Evolutionary conservation across 345 rosid genomes (phyloP).

Genomic region (Salix suchowensis): DNA sequence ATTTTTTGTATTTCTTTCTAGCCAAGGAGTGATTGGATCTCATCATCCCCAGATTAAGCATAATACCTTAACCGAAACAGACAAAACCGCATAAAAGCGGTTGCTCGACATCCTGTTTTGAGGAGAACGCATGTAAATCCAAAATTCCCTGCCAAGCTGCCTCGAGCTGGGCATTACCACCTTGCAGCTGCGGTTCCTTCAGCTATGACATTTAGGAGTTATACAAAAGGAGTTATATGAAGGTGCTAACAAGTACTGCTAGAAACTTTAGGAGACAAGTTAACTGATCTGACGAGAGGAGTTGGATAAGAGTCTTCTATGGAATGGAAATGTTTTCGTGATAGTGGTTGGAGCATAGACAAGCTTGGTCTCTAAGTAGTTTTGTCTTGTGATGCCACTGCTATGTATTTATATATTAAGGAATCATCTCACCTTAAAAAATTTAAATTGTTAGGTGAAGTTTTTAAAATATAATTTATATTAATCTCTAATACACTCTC

Average conservation of each 20-base stretch:
- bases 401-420: not conserved
- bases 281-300: not conserved
- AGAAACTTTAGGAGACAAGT: not conserved
- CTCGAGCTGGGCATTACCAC: not conserved
- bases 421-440: too few species aligned
- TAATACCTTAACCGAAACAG: not conserved
- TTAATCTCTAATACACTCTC: too few species aligned
- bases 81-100: not conserved
- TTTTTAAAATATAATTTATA: too few species aligned
- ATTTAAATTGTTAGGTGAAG: accelerated
- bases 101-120: not conserved
- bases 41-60: not conserved
- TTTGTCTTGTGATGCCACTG: not conserved
- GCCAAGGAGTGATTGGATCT: not conserved
- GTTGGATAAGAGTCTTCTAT: not conserved
- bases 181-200: not conserved
- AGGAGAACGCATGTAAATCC: not conserved
- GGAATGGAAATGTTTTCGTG: too few species aligned
- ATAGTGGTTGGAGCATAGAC: too few species aligned
- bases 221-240: too few species aligned
- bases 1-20: too few species aligned
- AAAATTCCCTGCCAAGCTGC: not conserved
- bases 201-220: not conserved
- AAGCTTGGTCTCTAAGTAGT: not conserved
- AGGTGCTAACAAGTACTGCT: too few species aligned